Evolutionary conservation across 306 rosid species (phyloP).

Genomic region (Quercus wislizeni): DNA sequence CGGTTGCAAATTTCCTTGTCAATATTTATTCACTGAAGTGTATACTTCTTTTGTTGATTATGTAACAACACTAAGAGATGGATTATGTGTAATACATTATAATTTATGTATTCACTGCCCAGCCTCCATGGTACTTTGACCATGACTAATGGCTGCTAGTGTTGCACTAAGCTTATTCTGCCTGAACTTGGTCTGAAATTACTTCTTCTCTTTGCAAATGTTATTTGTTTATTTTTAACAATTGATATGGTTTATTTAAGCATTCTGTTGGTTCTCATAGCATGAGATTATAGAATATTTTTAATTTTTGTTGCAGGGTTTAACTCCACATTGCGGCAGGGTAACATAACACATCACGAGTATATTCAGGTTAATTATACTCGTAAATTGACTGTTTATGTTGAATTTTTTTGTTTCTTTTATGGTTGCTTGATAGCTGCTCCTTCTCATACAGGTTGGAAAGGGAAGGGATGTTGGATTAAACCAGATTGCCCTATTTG

Average conservation of each 20-base stretch:
- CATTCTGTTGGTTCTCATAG: background rate
- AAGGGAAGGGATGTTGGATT: conserved; percentile 99
- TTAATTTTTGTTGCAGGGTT: conserved; percentile 57
- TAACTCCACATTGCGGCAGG: conserved; percentile 95
- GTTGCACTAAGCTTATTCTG: background rate
- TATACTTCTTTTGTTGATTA: background rate
- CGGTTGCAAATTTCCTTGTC: background rate
- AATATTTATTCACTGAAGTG: background rate
- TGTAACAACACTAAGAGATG: background rate
- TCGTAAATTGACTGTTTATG: conserved; percentile 7
- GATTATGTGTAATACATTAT: background rate
- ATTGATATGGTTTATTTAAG: background rate
- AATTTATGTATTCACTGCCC: background rate
- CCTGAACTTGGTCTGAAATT: background rate
- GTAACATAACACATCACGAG: conserved; percentile 92
- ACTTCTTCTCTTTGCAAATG: background rate
- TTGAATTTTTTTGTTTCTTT: conserved; percentile 17
- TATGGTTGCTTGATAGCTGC: conserved; percentile 22
- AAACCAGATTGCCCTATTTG: conserved; percentile 98
- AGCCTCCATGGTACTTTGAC: background rate
- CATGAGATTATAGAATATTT: background rate
- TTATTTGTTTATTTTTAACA: background rate
- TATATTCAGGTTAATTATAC: conserved; percentile 78
- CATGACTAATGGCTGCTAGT: background rate
- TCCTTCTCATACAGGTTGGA: conserved; percentile 71